Evolutionary conservation across 306 rosid genomes (phyloP).

Genomic region (Castanea crenata): DNA sequence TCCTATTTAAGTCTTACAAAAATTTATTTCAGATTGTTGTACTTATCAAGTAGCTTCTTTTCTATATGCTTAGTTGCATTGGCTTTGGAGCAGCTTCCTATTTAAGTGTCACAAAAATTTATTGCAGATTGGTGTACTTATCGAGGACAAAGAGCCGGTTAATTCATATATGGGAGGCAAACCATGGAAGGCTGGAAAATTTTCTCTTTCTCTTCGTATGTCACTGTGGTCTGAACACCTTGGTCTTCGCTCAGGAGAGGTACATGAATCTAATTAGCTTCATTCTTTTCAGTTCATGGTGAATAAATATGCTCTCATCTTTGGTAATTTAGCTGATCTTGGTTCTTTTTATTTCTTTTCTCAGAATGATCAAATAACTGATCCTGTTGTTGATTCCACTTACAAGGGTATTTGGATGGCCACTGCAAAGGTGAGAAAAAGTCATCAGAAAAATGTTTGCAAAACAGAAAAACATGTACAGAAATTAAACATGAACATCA

Average conservation of each 20-base stretch:
- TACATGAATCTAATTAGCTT: slow-evolving; percentile 26
- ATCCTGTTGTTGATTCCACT: slow-evolving; percentile 80
- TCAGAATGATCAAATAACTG: slow-evolving; percentile 66
- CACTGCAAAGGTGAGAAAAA: slow-evolving; percentile 77
- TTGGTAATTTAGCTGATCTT: slow-evolving; percentile 21
- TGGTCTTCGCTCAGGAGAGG: slow-evolving; percentile 81
- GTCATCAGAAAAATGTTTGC: not conserved
- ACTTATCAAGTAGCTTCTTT: slow-evolving; percentile 46
- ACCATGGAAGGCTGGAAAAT: slow-evolving; percentile 93
- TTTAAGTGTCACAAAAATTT: slow-evolving; percentile 19
- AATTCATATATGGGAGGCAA: slow-evolving; percentile 84
- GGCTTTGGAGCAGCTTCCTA: slow-evolving; percentile 7
- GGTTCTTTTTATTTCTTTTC: slow-evolving; percentile 18
- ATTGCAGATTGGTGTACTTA: slow-evolving; percentile 75
- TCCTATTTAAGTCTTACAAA: slow-evolving; percentile 12
- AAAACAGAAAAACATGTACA: not conserved
- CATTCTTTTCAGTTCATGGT: not conserved
- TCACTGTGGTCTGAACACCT: slow-evolving; percentile 97
- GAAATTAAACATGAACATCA: not conserved
- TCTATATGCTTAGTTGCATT: not conserved
- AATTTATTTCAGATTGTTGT: slow-evolving; percentile 65
- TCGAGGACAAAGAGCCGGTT: slow-evolving; percentile 78
- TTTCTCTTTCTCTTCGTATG: slow-evolving; percentile 75
- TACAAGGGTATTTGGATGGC: slow-evolving; percentile 94
- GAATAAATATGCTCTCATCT: not conserved